Percentiles rank a stretch among this genome's conserved stretches.
Conservation (phyloP, 257 asterid species). For the Solanum gracilifrons region DNA sequence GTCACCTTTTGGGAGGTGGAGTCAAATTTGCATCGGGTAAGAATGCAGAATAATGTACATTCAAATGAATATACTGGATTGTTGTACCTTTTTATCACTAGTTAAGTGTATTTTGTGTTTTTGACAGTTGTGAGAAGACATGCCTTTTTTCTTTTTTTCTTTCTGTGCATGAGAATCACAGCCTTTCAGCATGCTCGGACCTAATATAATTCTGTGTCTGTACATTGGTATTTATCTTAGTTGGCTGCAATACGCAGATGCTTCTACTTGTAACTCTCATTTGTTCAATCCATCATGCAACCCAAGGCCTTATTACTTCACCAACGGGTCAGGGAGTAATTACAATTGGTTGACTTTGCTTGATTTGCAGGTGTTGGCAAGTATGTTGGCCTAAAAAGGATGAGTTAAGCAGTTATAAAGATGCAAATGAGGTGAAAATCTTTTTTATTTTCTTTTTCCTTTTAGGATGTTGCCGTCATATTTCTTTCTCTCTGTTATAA, state of each 20-base stretch:
- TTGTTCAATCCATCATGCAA: background rate
- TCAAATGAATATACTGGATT: background rate
- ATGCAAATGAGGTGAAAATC: conserved; percentile 59
- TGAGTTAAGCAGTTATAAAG: conserved; percentile 41
- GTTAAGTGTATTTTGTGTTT: background rate
- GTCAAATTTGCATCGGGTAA: background rate
- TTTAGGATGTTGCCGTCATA: background rate
- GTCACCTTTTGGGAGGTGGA: background rate
- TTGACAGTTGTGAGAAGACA: background rate
- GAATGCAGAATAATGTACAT: background rate
- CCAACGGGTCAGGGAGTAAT: background rate
- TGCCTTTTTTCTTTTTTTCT: background rate
- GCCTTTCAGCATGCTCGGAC: background rate
- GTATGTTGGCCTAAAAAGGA: conserved; percentile 59
- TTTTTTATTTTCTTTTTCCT: background rate
- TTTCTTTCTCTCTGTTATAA: background rate
- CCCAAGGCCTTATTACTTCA: background rate
- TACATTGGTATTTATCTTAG: background rate
- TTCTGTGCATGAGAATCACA: background rate
- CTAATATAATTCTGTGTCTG: background rate
- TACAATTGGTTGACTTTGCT: background rate
- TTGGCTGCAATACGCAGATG: background rate
- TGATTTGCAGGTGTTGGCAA: conserved; percentile 43
- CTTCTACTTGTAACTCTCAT: background rate
- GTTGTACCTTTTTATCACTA: background rate